Percentiles rank a stretch among this genome's conserved stretches.
phyloP scores from a whole-genome alignment of 345 rosid genomes.

The Alliaria petiolata region DNA sequence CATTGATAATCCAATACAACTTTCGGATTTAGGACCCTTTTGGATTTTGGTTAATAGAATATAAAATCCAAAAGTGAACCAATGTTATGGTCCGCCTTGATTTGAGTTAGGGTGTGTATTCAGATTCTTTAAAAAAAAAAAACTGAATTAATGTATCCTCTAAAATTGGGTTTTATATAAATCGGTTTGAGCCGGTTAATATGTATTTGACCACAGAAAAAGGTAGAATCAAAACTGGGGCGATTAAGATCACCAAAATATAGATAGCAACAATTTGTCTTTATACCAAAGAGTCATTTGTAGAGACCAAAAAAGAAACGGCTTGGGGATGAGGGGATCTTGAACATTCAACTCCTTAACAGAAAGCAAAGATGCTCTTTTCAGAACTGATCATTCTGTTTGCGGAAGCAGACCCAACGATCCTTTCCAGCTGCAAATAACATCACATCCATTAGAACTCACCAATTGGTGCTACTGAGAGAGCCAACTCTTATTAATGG shows the following conservation, averaged over 20 bases:
- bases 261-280: background rate
- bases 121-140: background rate
- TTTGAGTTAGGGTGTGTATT: no score
- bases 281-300: no score
- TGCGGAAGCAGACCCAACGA: conserved; percentile 62
- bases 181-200: background rate
- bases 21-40: background rate
- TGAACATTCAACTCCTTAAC: conserved; percentile 29
- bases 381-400: conserved; percentile 70
- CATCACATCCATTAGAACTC: conserved; percentile 5
- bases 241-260: background rate
- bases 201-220: background rate
- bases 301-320: no score
- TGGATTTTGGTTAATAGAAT: no score
- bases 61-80: background rate
- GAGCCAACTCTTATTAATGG: background rate
- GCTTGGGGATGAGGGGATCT: no score
- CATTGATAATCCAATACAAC: no score
- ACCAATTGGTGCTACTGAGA: background rate
- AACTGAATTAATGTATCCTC: background rate
- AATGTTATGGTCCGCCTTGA: background rate
- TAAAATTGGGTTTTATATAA: background rate
- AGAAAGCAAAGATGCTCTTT: conserved; percentile 62
- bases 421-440: conserved; percentile 65
- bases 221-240: conserved; percentile 5